Evolutionary conservation across 2,329 filamentous ascomycete genomes (phyloP).

Genomic region (Fusarium sp.): DNA sequence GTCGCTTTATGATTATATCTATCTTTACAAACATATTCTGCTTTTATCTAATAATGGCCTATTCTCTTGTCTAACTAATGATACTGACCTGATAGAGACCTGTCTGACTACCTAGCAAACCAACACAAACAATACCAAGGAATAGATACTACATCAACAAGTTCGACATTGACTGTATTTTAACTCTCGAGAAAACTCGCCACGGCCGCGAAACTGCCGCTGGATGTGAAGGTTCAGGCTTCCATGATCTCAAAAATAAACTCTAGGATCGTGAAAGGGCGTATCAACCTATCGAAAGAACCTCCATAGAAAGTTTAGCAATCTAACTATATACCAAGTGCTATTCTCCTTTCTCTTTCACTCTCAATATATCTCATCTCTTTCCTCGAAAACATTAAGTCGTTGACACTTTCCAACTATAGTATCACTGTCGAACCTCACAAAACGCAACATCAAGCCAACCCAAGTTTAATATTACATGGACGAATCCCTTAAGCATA

Average conservation of each 20-base stretch:
- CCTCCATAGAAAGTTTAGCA: background rate
- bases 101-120: background rate
- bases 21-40: no score
- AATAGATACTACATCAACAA: no score
- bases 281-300: background rate
- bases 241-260: background rate
- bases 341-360: background rate
- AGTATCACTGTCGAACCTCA: background rate
- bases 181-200: background rate
- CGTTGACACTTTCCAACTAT: background rate
- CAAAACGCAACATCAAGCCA: background rate
- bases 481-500: no score
- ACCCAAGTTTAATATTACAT: no score
- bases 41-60: background rate
- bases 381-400: background rate
- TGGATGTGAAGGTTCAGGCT: background rate
- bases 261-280: background rate
- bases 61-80: background rate
- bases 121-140: no score
- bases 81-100: background rate
- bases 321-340: background rate
- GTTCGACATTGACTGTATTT: background rate
- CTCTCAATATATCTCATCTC: background rate
- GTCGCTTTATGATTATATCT: no score
- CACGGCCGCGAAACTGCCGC: background rate